Evolutionary conservation across 2,329 filamentous ascomycete genomes (phyloP), one percentile per base, ranked within the genome.

Genomic region (Colletotrichum chlorophyti): DNA sequence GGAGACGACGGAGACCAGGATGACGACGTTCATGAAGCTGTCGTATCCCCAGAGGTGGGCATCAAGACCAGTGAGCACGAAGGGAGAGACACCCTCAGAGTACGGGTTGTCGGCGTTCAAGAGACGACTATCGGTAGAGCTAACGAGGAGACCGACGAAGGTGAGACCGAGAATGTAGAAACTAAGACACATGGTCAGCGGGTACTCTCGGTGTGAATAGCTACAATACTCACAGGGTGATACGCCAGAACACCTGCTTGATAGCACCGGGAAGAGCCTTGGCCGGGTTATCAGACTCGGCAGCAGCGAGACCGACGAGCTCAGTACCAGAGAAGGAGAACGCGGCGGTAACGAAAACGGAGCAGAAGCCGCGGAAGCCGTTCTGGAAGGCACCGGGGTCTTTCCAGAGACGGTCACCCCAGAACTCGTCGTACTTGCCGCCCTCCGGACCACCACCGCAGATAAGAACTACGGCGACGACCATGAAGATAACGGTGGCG

Each of bases 241-340:
- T 79, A 68, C 79, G 77, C 79, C 78, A 81, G 65, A 81, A 81
- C 27, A 81, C 89, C 72, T 94, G 91, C 77, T 93, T 94, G 67
- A 93, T 86, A 2, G 91, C 91, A 19, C 86, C 88, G 1, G 91
- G 91, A 0, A 96, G 81, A 1, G 87, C 84, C 69, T 90, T 86
- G 62, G 85, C 81, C 1, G 88, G 88, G 66, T 90, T 89, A 4
- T 70, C 73, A 0, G 87, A 84, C 73, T 91, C 88, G 11, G 88
- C 88, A 4, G 88, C 88, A 5, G 87, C 87, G 8, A 91, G 81
- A 67, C 88, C 88, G 41, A 90, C 87, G 5, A 89, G 75, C 69
- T 90, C 88, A 1, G 87, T 89, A 10, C 87, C 87, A 2, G 85
- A 81, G 63, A 88, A 90, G 32, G 87, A 78, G 66, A 90, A 90